Conservation (phyloP, 2,329 filamentous ascomycete species). For the Arthrobotrys entomopaga region DNA sequence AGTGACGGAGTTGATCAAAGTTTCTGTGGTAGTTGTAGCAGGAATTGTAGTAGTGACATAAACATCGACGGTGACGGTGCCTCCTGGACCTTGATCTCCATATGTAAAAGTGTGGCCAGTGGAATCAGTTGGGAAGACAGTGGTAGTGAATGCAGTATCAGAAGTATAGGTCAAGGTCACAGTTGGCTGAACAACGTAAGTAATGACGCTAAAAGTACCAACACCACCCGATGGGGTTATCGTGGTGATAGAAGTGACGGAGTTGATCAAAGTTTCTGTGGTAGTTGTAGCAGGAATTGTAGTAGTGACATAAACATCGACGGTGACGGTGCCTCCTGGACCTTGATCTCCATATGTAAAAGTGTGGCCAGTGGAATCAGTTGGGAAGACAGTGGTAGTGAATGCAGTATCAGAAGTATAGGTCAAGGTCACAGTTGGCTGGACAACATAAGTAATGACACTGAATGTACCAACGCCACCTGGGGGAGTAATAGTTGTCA, state of each 20-base stretch:
- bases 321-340: not conserved
- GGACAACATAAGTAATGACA: not conserved
- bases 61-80: not conserved
- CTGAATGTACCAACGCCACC: not conserved
- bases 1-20: no score
- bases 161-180: not conserved
- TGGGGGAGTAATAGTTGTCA: not conserved
- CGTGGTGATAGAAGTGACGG: no score
- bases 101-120: no score
- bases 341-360: not conserved
- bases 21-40: no score
- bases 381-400: not conserved
- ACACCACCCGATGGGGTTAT: not conserved
- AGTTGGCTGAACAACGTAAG: not conserved
- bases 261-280: not conserved
- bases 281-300: not conserved
- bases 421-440: not conserved
- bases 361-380: not conserved
- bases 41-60: not conserved
- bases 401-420: not conserved
- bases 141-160: not conserved
- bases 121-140: not conserved
- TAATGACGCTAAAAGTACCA: conserved; percentile 1
- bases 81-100: not conserved
- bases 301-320: not conserved